These are phyloP conservation scores for Monosporascus sp. DNA, from an alignment of 2,329 filamentous ascomycete species.

Conservation along the genomic window DNA sequence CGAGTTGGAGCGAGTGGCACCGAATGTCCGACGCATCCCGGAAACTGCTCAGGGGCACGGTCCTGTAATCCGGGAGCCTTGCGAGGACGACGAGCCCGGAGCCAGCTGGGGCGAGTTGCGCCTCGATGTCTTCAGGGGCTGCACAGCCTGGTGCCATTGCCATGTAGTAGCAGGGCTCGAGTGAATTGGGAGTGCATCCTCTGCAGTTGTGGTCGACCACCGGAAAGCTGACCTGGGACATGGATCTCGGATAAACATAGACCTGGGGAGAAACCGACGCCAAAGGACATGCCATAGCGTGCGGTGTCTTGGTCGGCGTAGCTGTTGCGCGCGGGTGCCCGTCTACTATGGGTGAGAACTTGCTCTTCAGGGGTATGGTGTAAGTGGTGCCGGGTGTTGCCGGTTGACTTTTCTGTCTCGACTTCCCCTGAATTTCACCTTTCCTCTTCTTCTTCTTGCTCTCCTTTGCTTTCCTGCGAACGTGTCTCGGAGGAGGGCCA, in stretches of 20 bases:
- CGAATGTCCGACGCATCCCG: conserved; percentile 6
- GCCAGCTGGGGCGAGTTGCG: conserved; percentile 8
- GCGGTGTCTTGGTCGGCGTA: background rate
- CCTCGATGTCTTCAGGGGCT: conserved; percentile 12
- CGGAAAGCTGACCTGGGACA: conserved; percentile 17
- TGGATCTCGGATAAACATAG: conserved; percentile 18
- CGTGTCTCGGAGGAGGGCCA: background rate
- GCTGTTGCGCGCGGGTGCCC: background rate
- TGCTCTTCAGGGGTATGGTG: background rate
- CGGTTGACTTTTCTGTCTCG: background rate
- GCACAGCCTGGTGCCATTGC: conserved; percentile 13
- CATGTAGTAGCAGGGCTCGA: conserved; percentile 13
- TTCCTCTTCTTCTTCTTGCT: background rate
- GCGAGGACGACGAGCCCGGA: conserved; percentile 9
- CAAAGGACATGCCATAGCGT: background rate
- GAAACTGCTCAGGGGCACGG: conserved; percentile 9
- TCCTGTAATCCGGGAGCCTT: conserved; percentile 8
- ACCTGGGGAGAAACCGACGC: conserved; percentile 1
- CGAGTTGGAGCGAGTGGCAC: conserved; percentile 15
- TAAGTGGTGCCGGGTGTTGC: background rate
- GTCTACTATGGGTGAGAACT: background rate
- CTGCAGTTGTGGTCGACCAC: conserved; percentile 20
- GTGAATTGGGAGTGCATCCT: background rate
- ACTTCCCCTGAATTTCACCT: background rate
- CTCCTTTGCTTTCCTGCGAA: background rate